These are phyloP conservation scores for Rhododendron simsii DNA, from an alignment of 148 eudicot genomes.

Conservation along the genomic window DNA sequence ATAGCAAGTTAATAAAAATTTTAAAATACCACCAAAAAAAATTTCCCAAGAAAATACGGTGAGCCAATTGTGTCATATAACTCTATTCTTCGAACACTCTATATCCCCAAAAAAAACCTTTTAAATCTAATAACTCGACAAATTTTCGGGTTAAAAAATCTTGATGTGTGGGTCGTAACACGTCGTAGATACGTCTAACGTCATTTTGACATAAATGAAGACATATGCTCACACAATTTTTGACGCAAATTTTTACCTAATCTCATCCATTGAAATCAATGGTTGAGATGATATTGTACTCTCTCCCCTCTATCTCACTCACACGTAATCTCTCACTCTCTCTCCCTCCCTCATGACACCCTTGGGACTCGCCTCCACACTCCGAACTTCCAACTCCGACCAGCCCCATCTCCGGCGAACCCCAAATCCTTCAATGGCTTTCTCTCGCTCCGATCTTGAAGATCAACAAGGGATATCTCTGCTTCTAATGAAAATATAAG, in stretches of 20 bases:
- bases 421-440: neutral
- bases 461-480: neutral
- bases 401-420: neutral
- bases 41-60: neutral
- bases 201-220: neutral
- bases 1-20: neutral
- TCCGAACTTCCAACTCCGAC: neutral
- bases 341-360: neutral
- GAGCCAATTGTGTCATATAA: neutral
- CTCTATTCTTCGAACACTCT: neutral
- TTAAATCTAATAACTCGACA: neutral
- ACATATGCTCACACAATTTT: neutral
- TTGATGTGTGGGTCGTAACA: neutral
- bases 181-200: neutral
- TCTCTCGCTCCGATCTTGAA: neutral
- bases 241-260: neutral
- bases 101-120: neutral
- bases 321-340: neutral
- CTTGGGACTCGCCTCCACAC: neutral
- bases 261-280: neutral
- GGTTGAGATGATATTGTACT: neutral
- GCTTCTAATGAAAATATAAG: neutral
- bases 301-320: neutral
- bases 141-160: neutral
- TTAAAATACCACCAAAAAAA: neutral